Evolutionary conservation across 805 yeast genomes (phyloP), one percentile per base, ranked within the genome.

Genomic region (Zygosaccharomyces bailii): DNA sequence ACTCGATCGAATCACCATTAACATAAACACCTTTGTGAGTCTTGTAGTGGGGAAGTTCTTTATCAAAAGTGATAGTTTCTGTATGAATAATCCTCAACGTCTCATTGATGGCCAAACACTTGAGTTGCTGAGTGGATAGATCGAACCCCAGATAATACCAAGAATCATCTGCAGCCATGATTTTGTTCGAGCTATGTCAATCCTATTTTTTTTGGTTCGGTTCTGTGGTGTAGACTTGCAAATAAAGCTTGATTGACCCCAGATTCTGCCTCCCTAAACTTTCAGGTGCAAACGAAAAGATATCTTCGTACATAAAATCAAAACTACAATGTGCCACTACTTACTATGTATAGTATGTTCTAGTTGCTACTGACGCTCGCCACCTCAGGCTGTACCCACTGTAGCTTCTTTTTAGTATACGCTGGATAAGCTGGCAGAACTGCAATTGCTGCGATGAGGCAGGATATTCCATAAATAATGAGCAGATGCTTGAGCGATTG

Each of bases 111-210:
- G 83, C 82, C 34, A 88, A 74, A 35, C 86, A 76, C 63, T 89
- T 89, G 55, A 90, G 68, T 59, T 88, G 96, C 61, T 89, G 97
- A 11, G 96, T 89, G 1, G 96, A 86, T 20, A 90, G 71, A 61
- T 90, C 97, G 55, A 88, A 79, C 1, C 96, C 96, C 48, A 86
- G 64, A 57, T 66, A 81, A 44, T 40, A 59, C 24, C 35, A 48
- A 31, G 31, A 52, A 19, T 23, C 31, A 16, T 7, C 20, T 30
- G 39, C 33, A 23, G 43, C 27, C 49, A 45, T 45, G 13, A 16
- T 34, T 11, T 4, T 16, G 30, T 21, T 21, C 25, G 9, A 21
- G 9, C 8, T 21, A 6, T 21, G 5, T 21, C 25, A 21, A 5
- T 21, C 25, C 25, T 21, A n/a, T n/a, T n/a, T n/a, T n/a, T n/a